Evolutionary conservation across 768 basidiomycete species (phyloP).

Genomic region (Phanerochaete carnosa): DNA sequence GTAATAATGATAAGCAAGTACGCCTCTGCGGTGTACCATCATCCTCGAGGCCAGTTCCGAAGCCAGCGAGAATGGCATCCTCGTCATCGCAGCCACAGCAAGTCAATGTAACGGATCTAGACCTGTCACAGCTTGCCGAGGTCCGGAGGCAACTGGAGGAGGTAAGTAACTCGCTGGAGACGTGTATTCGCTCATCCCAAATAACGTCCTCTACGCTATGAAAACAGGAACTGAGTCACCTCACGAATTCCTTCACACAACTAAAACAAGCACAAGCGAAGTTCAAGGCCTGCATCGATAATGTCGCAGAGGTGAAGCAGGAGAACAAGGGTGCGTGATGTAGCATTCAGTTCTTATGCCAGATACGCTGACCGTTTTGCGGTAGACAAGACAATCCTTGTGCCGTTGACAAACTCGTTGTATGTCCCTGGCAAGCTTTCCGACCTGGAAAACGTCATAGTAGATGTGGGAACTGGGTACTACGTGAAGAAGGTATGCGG

Average conservation of each 20-base stretch:
- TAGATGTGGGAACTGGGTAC: constrained; percentile 96
- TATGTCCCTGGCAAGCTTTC: constrained; percentile 91
- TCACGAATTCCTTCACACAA: constrained; percentile 89
- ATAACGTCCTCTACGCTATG: neutral
- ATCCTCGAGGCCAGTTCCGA: neutral
- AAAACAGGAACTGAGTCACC: constrained; percentile 82
- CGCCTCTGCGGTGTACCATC: neutral
- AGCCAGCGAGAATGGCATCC: constrained; percentile 3
- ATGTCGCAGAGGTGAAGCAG: constrained; percentile 69
- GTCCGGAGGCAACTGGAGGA: constrained; percentile 92
- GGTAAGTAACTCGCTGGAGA: constrained; percentile 43
- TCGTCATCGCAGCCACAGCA: constrained; percentile 54
- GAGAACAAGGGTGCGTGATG: constrained; percentile 52
- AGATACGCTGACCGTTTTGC: neutral
- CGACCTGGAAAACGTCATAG: constrained; percentile 82
- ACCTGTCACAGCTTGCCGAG: constrained; percentile 81
- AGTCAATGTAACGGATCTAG: constrained; percentile 79
- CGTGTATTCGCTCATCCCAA: neutral
- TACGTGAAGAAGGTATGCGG: constrained; percentile 84
- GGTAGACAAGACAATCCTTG: constrained; percentile 82
- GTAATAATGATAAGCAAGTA: neutral
- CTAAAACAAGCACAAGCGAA: constrained; percentile 92
- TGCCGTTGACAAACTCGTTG: constrained; percentile 91
- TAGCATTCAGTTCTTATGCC: neutral
- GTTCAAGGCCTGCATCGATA: constrained; percentile 84